Evolutionary conservation across 139 green algal species (phyloP), one percentile per base, ranked within the genome.

Genomic region (Ettlia oleoabundans): DNA sequence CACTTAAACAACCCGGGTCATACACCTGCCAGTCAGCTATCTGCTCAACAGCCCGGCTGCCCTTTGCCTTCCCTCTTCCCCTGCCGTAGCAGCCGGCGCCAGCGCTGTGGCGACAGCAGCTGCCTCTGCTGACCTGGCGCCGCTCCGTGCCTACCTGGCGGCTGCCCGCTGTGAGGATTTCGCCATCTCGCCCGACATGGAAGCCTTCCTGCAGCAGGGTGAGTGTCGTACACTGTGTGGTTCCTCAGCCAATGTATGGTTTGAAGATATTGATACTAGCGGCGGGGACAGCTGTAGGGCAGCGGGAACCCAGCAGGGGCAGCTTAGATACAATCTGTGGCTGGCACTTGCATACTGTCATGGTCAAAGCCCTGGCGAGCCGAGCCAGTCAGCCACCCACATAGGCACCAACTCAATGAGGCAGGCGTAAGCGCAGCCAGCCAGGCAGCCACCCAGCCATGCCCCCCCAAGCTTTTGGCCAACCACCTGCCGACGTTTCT

Each of bases 91-190:
- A 82, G 77, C 61, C 24, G 64, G 76, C 64, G 55, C 47, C 21
- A 65, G 13, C 10, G 33, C 66, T 0, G 78, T 84, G 37, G 43
- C 43, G 24, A 69, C 67, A 0, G 77, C 70, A 2, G 41, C 33
- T 2, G 41, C 64, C 4, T 33, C 28, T 8, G 53, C 55, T 35
- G 80, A 90, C 63, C 81, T 89, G 66, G 55, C 65, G n/a, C 64
- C 75, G 26, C 28, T 84, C 37, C 80, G 84, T 21, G 40, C 79
- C 28, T 91, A 87, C 81, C 47, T 91, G 52, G 74, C 53, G 28
- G 65, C 68, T 10, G 81, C 42, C 3, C 81, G 81, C 32, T 9
- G 4, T 18, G 26, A 63, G 38, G 87, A 89, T 33, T 89, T 89
- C 37, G 8, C 47, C 55, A 87, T 91, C 26, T 52, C 51, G 0